These are phyloP conservation scores for Gastrodia elata DNA, from an alignment of 106 monocot species.

Conservation along the genomic window DNA sequence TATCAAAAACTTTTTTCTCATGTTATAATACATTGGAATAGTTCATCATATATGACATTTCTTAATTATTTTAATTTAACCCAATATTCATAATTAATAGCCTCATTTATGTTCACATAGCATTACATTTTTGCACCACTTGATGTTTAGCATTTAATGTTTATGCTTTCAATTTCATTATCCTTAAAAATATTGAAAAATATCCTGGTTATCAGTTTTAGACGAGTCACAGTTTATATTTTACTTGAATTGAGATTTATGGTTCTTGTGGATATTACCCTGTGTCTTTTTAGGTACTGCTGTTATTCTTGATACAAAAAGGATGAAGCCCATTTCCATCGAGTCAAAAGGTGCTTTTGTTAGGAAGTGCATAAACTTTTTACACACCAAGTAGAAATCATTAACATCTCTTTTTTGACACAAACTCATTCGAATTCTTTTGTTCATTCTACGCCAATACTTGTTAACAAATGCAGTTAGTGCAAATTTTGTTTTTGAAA, in stretches of 20 bases:
- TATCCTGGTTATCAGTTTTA: neutral
- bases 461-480: neutral
- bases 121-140: neutral
- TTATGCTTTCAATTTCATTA: neutral
- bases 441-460: neutral
- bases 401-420: neutral
- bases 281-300: neutral
- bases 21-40: neutral
- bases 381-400: neutral
- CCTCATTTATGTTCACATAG: neutral
- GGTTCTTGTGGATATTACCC: constrained; percentile 8
- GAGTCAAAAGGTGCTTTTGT: constrained; percentile 20
- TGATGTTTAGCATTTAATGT: neutral
- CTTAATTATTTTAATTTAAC: neutral
- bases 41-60: neutral
- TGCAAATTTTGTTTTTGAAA: neutral
- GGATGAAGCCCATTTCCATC: constrained; percentile 6
- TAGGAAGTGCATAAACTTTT: neutral
- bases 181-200: neutral
- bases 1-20: neutral
- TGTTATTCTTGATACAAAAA: constrained; percentile 4
- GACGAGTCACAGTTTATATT: neutral
- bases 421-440: neutral
- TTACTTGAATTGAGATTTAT: neutral
- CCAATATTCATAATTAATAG: neutral